Evolutionary conservation across 2,329 filamentous ascomycete species (phyloP).

Genomic region (Apiospora pterosperma): DNA sequence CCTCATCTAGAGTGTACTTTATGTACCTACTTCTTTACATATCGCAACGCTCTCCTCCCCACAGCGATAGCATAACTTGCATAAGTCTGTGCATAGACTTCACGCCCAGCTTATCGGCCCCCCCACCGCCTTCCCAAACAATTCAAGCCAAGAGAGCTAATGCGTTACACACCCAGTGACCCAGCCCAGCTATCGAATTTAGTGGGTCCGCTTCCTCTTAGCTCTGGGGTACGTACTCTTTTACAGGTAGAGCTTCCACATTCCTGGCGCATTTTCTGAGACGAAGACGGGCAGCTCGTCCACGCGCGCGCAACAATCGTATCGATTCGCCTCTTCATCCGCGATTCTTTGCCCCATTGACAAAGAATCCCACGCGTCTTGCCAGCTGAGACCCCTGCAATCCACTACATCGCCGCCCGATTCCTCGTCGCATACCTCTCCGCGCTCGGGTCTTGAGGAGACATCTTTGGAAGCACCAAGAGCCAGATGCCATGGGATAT

Average conservation of each 20-base stretch:
- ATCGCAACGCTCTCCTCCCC: not conserved
- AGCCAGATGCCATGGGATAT: slow-evolving; percentile 3
- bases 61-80: not conserved
- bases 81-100: not conserved
- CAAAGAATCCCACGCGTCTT: not conserved
- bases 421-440: not conserved
- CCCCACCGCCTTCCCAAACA: not conserved
- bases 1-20: no score
- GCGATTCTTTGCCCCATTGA: not conserved
- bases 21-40: not conserved
- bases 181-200: not conserved
- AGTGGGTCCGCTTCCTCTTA: not conserved
- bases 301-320: not conserved
- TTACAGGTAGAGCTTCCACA: not conserved
- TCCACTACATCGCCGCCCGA: not conserved
- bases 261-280: slow-evolving; percentile 2
- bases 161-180: not conserved
- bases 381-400: not conserved
- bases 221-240: not conserved
- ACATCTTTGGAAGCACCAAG: not conserved
- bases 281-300: slow-evolving; percentile 1
- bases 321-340: not conserved
- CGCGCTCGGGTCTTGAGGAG: not conserved
- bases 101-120: not conserved
- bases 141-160: not conserved